Evolutionary conservation across 306 rosid genomes (phyloP).

Genomic region (Quercus variabilis): DNA sequence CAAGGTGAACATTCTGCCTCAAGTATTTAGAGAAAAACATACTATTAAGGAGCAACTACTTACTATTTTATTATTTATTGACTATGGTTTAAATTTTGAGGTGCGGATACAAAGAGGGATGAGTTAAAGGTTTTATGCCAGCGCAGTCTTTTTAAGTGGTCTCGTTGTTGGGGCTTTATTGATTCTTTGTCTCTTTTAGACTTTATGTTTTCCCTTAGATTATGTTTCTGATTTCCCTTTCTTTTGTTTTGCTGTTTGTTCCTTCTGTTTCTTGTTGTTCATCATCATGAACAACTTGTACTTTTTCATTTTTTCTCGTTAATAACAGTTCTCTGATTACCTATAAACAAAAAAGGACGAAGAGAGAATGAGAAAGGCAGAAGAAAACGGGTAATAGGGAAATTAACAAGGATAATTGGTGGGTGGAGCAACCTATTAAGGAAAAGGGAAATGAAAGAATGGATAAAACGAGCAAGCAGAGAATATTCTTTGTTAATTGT

Average conservation of each 20-base stretch:
- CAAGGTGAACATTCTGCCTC: not conserved
- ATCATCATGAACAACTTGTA: too few species aligned
- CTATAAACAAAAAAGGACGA: not conserved
- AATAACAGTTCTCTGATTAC: too few species aligned
- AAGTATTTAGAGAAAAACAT: not conserved
- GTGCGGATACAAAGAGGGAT: not conserved
- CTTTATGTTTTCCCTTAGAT: too few species aligned
- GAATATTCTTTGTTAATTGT: not conserved
- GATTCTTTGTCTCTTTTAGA: too few species aligned
- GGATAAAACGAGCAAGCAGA: not conserved
- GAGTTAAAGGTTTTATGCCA: not conserved
- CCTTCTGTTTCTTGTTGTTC: too few species aligned
- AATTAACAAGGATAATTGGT: not conserved
- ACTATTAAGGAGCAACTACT: not conserved
- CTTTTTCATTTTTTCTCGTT: too few species aligned
- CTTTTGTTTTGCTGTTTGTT: too few species aligned
- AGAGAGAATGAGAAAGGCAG: not conserved
- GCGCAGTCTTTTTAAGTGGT: too few species aligned
- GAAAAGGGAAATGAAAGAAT: not conserved
- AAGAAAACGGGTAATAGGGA: not conserved
- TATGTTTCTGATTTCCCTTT: too few species aligned
- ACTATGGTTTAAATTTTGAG: not conserved
- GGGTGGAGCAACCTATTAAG: not conserved
- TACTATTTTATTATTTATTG: not conserved
- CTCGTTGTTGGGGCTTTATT: too few species aligned